phyloP scores from a whole-genome alignment of 768 basidiomycete genomes.

The Pleurotus tuber-regium region DNA sequence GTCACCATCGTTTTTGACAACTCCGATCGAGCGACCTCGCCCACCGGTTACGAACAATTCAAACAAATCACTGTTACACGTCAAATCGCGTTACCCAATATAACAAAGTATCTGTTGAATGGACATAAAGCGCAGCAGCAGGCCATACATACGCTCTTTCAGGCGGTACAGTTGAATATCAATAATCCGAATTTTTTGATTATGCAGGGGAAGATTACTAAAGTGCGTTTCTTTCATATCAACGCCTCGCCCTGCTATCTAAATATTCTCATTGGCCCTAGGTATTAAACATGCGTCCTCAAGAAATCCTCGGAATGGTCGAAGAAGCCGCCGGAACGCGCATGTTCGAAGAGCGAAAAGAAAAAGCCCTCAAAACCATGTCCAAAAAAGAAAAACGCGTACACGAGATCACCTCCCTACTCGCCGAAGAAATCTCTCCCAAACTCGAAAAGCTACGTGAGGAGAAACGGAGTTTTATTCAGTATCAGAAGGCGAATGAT shows the following conservation, averaged over 20 bases:
- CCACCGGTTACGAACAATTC: constrained; percentile 73
- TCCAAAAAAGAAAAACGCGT: constrained; percentile 96
- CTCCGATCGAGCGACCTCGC: constrained; percentile 81
- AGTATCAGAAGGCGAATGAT: constrained; percentile 84
- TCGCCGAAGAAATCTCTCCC: constrained; percentile 89
- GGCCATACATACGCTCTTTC: constrained; percentile 86
- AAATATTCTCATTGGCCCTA: constrained; percentile 20
- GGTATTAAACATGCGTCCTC: constrained; percentile 97
- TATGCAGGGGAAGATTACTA: constrained; percentile 99
- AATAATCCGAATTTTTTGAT: constrained; percentile 99
- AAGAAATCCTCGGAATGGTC: constrained; percentile 97
- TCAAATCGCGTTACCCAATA: constrained; percentile 89
- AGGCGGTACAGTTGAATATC: constrained; percentile 97
- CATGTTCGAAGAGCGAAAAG: constrained; percentile 99
- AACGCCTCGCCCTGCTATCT: background rate
- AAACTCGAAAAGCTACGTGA: constrained; percentile 87
- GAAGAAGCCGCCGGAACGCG: constrained; percentile 98
- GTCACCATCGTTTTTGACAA: constrained; percentile 99
- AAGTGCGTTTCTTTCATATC: constrained; percentile 45
- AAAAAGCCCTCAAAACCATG: constrained; percentile 96
- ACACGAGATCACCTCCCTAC: constrained; percentile 77
- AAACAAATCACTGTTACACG: constrained; percentile 96
- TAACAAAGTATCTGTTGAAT: constrained; percentile 93
- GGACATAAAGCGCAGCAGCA: constrained; percentile 92
- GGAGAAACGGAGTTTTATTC: constrained; percentile 86